phyloP scores from a whole-genome alignment of 352 stramenopile genomes.

The Globisporangium middletonii region DNA sequence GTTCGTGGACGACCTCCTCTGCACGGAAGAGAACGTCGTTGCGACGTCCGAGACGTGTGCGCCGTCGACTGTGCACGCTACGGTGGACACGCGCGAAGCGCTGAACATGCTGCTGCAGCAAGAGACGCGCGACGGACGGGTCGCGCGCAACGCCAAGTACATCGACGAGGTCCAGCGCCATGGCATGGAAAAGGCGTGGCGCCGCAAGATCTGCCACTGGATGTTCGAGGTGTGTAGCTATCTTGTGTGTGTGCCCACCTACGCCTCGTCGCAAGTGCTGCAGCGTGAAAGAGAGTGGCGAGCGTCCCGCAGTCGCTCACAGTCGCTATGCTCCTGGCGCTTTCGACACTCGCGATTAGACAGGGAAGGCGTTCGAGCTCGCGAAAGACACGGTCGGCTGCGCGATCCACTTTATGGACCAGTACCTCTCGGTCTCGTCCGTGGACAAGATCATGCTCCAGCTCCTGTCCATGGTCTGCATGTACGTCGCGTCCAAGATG shows the following conservation, averaged over 20 bases:
- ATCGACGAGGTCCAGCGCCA: conserved; percentile 26
- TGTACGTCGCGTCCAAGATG: conserved; percentile 53
- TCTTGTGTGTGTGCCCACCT: not conserved
- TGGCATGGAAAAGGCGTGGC: conserved; percentile 38
- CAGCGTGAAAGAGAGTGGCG: no score
- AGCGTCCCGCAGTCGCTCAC: not conserved
- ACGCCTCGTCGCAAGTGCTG: no score
- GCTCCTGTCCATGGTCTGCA: conserved; percentile 41
- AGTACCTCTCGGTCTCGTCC: conserved; percentile 31
- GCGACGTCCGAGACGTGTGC: not conserved
- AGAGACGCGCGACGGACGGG: conserved; percentile 15
- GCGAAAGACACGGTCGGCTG: conserved; percentile 37
- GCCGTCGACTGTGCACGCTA: not conserved
- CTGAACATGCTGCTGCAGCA: conserved; percentile 21
- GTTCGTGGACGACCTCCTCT: conserved; percentile 25
- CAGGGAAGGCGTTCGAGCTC: conserved; percentile 41
- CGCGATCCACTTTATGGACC: conserved; percentile 41
- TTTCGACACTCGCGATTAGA: conserved; percentile 12
- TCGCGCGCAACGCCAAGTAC: conserved; percentile 23
- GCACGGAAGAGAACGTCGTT: conserved; percentile 23
- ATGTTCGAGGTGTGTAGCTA: conserved; percentile 35
- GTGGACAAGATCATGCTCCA: conserved; percentile 51
- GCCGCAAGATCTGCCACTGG: conserved; percentile 39
- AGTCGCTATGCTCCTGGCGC: not conserved
- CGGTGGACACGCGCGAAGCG: conserved; percentile 16